Conservation (phyloP, 179 eudicot species). For the Spinacia oleracea region DNA sequence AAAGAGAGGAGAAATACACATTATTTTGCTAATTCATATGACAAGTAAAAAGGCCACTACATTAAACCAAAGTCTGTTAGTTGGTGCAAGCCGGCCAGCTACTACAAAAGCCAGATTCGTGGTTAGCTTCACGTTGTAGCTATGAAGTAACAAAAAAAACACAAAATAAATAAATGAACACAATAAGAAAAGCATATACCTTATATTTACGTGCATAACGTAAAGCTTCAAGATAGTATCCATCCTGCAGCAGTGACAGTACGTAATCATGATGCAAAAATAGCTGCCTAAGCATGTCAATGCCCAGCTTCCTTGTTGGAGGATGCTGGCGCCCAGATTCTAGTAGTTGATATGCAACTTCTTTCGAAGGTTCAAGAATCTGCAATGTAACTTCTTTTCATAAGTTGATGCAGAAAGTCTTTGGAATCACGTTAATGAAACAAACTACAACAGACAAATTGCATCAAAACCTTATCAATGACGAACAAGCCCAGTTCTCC, state of each 20-base stretch:
- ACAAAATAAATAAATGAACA: not conserved
- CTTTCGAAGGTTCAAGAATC: conserved; percentile 95
- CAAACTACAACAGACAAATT: conserved; percentile 7
- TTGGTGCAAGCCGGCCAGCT: not conserved
- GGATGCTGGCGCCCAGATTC: conserved; percentile 73
- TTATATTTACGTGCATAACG: conserved; percentile 85
- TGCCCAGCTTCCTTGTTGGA: conserved; percentile 78
- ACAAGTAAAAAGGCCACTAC: not conserved
- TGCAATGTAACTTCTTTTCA: conserved; percentile 34
- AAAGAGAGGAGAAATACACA: not conserved
- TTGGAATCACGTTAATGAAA: not conserved
- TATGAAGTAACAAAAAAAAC: not conserved
- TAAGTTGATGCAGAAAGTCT: conserved; percentile 12
- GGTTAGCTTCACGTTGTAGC: conserved; percentile 5
- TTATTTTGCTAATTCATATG: not conserved
- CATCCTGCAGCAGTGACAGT: conserved; percentile 70
- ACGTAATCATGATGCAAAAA: conserved; percentile 82
- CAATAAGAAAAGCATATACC: conserved; percentile 47
- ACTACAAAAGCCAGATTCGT: not conserved
- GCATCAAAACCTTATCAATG: conserved; percentile 67
- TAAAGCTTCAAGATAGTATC: conserved; percentile 89
- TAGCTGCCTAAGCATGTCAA: conserved; percentile 88
- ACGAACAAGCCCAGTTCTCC: conserved; percentile 78
- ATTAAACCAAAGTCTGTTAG: no score
- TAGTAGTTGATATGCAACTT: conserved; percentile 82